Percentiles rank a stretch among this genome's conserved stretches.
Conservation (phyloP, 768 basidiomycete species). For the Pulveroboletus ravenelii region DNA sequence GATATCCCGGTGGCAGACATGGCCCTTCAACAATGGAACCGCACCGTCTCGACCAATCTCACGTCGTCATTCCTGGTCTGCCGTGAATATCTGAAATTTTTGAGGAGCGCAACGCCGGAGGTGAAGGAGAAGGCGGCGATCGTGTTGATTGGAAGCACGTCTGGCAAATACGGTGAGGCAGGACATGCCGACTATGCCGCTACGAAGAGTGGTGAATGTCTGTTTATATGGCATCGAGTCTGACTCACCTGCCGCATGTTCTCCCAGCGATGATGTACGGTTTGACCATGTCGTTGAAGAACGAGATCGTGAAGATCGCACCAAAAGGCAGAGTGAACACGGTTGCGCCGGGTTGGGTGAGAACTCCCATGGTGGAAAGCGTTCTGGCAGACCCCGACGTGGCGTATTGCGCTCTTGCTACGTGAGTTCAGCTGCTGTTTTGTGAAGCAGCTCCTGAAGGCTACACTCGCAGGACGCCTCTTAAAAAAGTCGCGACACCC, state of each 20-base stretch:
- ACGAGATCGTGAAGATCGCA: conserved; percentile 76
- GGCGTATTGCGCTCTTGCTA: conserved; percentile 58
- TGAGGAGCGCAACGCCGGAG: conserved; percentile 37
- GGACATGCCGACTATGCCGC: conserved; percentile 64
- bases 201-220: conserved; percentile 55
- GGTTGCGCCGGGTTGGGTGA: conserved; percentile 66
- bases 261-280: conserved; percentile 67
- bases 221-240: background rate
- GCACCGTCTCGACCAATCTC: conserved; percentile 57
- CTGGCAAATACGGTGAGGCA: conserved; percentile 70
- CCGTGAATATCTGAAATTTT: conserved; percentile 51
- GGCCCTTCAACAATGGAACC: conserved; percentile 59
- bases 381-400: conserved; percentile 51
- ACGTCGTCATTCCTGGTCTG: conserved; percentile 64
- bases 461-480: conserved; percentile 47
- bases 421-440: conserved; percentile 39
- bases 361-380: conserved; percentile 58
- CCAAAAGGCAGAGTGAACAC: conserved; percentile 66
- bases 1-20: conserved; percentile 51
- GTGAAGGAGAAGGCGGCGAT: conserved; percentile 54
- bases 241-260: background rate
- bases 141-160: conserved; percentile 63
- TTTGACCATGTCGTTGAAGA: conserved; percentile 62
- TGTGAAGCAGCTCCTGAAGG: background rate
- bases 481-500: conserved; percentile 63